Evolutionary conservation across 768 basidiomycete species (phyloP).

Genomic region (Boletellus sp.): DNA sequence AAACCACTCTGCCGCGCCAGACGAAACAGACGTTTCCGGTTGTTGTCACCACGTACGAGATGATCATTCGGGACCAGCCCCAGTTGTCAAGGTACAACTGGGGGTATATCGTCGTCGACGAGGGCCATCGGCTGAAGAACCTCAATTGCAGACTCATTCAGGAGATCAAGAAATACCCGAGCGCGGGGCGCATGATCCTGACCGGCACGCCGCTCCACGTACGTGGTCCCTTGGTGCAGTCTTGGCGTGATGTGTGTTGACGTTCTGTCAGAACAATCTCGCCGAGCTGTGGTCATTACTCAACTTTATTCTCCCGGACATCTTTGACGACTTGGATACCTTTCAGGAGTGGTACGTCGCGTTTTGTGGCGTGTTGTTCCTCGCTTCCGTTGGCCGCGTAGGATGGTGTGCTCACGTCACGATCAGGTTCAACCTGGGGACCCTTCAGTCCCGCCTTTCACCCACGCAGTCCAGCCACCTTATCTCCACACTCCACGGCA

Average conservation of each 20-base stretch:
- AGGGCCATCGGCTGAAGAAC: constrained; percentile 95
- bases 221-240: constrained; percentile 20
- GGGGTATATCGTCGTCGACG: constrained; percentile 95
- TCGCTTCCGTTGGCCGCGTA: not conserved
- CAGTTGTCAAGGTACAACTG: constrained; percentile 65
- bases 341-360: constrained; percentile 80
- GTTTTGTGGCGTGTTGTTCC: not conserved
- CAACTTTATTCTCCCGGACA: constrained; percentile 92
- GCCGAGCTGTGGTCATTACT: constrained; percentile 92
- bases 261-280: constrained; percentile 79
- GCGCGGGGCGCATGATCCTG: constrained; percentile 86
- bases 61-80: constrained; percentile 79
- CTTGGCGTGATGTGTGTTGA: not conserved
- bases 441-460: constrained; percentile 53
- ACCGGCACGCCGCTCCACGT: constrained; percentile 97
- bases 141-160: constrained; percentile 85
- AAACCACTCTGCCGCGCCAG: constrained; percentile 7
- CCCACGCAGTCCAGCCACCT: constrained; percentile 59
- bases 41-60: constrained; percentile 90
- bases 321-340: constrained; percentile 84
- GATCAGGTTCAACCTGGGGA: constrained; percentile 67
- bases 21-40: constrained; percentile 58
- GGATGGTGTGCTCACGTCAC: constrained; percentile 3
- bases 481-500: constrained; percentile 78
- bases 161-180: constrained; percentile 83